These are phyloP conservation scores for Daedaleopsis nitida DNA, from an alignment of 768 basidiomycete genomes.

Conservation along the genomic window DNA sequence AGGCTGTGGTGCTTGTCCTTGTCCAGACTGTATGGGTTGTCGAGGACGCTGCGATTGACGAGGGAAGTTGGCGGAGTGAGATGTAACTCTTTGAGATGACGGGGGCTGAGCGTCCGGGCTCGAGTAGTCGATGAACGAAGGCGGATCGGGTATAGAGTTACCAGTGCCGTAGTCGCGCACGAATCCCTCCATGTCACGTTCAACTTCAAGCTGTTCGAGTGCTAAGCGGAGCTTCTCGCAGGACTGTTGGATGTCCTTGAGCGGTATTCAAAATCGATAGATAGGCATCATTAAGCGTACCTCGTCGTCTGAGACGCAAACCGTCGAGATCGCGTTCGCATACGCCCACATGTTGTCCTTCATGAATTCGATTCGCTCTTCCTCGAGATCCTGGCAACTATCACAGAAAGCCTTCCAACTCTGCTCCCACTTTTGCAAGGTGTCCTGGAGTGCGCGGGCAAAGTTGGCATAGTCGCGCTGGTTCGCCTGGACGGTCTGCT, in stretches of 20 bases:
- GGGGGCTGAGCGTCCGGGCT: slow-evolving; percentile 65
- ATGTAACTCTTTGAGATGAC: slow-evolving; percentile 56
- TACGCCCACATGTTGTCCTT: slow-evolving; percentile 97
- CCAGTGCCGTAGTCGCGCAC: slow-evolving; percentile 90
- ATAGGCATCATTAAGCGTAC: slow-evolving; percentile 42
- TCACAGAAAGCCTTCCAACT: slow-evolving; percentile 97
- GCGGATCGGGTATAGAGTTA: slow-evolving; percentile 83
- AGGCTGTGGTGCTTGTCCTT: slow-evolving; percentile 35
- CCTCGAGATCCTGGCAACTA: slow-evolving; percentile 93
- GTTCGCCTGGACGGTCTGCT: slow-evolving; percentile 87
- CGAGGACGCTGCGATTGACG: slow-evolving; percentile 42
- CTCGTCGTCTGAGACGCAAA: slow-evolving; percentile 95
- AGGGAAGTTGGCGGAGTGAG: slow-evolving; percentile 57
- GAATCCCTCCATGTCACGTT: slow-evolving; percentile 86
- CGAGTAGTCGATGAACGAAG: slow-evolving; percentile 82
- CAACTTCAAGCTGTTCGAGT: slow-evolving; percentile 87
- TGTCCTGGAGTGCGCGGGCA: slow-evolving; percentile 76
- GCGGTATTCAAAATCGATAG: background rate
- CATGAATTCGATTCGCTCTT: slow-evolving; percentile 90
- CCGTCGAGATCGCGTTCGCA: slow-evolving; percentile 94
- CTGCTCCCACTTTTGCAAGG: slow-evolving; percentile 83
- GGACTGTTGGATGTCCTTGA: slow-evolving; percentile 51
- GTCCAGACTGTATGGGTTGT: slow-evolving; percentile 33
- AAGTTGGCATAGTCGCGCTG: slow-evolving; percentile 94
- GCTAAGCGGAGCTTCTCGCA: slow-evolving; percentile 88